Conservation (phyloP, 768 basidiomycete species). For the Trametes villosa region DNA sequence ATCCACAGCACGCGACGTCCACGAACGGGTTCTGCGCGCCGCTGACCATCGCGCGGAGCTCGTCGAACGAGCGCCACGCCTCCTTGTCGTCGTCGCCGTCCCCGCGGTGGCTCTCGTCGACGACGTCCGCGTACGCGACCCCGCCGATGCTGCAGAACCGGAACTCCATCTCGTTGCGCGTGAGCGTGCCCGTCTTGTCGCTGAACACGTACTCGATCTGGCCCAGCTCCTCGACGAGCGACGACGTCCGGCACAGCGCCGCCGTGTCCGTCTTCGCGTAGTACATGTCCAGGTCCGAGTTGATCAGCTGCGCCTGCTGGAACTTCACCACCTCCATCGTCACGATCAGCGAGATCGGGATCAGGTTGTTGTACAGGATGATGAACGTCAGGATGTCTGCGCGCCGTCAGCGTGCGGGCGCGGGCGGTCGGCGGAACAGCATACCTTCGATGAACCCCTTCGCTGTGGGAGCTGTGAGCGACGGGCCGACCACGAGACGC, state of each 20-base stretch:
- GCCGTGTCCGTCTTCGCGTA: conserved; percentile 94
- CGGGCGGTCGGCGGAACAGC: background rate
- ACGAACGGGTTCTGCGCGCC: conserved; percentile 57
- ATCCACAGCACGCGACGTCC: conserved; percentile 39
- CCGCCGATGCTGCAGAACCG: conserved; percentile 88
- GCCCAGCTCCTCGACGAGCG: conserved; percentile 96
- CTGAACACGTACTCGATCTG: conserved; percentile 98
- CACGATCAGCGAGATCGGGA: conserved; percentile 98
- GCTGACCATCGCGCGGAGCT: conserved; percentile 63
- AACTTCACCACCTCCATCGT: conserved; percentile 99
- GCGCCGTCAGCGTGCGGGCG: background rate
- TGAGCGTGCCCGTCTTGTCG: conserved; percentile 94
- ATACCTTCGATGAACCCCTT: conserved; percentile 85
- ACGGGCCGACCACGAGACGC: background rate
- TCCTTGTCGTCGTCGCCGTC: conserved; percentile 55
- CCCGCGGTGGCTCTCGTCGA: conserved; percentile 84
- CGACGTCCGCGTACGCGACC: conserved; percentile 84
- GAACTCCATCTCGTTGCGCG: conserved; percentile 99
- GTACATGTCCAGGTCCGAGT: conserved; percentile 98
- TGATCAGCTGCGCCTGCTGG: conserved; percentile 96
- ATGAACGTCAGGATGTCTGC: conserved; percentile 96
- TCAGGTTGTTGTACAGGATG: conserved; percentile 98
- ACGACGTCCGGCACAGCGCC: conserved; percentile 96
- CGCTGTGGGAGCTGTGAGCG: conserved; percentile 45
- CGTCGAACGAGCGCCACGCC: conserved; percentile 81